Evolutionary conservation across 2,329 filamentous ascomycete species (phyloP).

Genomic region (Cladosporium sp.): DNA sequence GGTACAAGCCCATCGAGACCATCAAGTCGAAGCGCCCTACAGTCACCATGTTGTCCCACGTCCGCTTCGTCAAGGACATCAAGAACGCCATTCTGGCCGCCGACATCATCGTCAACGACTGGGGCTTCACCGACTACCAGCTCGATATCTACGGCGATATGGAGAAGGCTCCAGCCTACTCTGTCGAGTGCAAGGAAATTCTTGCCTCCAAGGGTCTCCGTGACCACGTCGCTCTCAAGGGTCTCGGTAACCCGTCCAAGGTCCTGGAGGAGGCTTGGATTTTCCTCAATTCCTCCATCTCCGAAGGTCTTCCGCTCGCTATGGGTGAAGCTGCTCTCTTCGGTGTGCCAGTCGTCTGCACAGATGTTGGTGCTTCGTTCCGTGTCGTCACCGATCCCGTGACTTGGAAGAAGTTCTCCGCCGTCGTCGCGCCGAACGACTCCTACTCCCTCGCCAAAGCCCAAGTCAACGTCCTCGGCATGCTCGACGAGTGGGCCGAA

Average conservation of each 20-base stretch:
- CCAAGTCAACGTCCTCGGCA: conserved; percentile 61
- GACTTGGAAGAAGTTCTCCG: conserved; percentile 53
- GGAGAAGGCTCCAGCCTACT: conserved; percentile 58
- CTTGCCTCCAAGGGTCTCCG: conserved; percentile 51
- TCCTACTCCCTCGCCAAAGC: conserved; percentile 60
- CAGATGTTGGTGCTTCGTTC: conserved; percentile 57
- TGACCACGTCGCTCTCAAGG: conserved; percentile 49
- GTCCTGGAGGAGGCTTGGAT: conserved; percentile 59
- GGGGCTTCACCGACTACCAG: conserved; percentile 59
- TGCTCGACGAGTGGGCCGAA: conserved; percentile 62
- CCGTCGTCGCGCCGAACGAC: conserved; percentile 65
- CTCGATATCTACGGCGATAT: conserved; percentile 60
- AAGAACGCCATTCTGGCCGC: conserved; percentile 60
- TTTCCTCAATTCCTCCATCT: conserved; percentile 52
- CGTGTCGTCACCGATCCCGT: conserved; percentile 57
- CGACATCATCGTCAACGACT: conserved; percentile 61
- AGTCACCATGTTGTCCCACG: conserved; percentile 61
- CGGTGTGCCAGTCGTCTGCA: conserved; percentile 45
- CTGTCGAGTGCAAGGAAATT: conserved; percentile 54
- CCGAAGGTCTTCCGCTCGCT: conserved; percentile 47
- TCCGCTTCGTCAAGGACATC: conserved; percentile 58
- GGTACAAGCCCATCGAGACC: conserved; percentile 56
- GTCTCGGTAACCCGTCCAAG: conserved; percentile 54
- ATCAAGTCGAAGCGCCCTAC: conserved; percentile 55
- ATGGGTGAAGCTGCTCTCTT: conserved; percentile 50